Conservation (phyloP, 1,284 basidiomycete species). For the Cryptococcus amylolentus region DNA sequence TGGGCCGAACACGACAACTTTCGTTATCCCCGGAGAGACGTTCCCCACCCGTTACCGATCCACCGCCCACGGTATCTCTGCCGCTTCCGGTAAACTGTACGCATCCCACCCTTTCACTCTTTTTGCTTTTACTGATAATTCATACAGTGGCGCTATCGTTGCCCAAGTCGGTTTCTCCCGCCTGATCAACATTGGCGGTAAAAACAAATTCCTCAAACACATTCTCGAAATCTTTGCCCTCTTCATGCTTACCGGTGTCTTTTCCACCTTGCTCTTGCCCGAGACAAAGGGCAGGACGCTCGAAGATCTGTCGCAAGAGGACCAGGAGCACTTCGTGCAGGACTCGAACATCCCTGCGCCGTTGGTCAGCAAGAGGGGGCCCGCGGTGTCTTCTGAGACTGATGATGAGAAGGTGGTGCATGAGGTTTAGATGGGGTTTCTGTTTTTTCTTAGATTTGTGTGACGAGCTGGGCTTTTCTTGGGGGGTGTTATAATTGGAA, state of each 20-base stretch:
- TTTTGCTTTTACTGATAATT: too few relatives aligned
- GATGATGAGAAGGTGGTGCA: neutral
- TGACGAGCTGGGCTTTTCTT: neutral
- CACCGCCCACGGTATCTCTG: conserved; percentile 79
- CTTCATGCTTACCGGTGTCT: conserved; percentile 76
- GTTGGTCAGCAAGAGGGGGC: neutral
- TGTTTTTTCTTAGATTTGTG: neutral
- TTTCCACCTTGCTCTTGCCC: conserved; percentile 69
- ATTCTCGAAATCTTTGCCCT: conserved; percentile 49
- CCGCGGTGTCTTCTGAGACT: neutral
- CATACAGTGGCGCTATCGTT: conserved; percentile 63
- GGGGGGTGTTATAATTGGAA: neutral
- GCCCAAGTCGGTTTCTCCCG: conserved; percentile 74
- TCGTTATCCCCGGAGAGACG: conserved; percentile 72
- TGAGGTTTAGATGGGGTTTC: neutral
- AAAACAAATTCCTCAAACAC: conserved; percentile 44
- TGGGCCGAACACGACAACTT: conserved; percentile 79
- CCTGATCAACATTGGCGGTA: conserved; percentile 64
- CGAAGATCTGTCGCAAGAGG: conserved; percentile 67
- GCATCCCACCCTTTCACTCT: too few relatives aligned
- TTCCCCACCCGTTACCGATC: conserved; percentile 85
- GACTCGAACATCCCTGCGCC: conserved; percentile 12
- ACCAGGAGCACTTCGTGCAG: conserved; percentile 61
- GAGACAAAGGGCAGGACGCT: conserved; percentile 66
- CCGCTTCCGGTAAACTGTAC: conserved; percentile 69